Evolutionary conservation across 2,329 filamentous ascomycete species (phyloP), one percentile per base, ranked within the genome.

Genomic region (Thielaviopsis ethacetica): DNA sequence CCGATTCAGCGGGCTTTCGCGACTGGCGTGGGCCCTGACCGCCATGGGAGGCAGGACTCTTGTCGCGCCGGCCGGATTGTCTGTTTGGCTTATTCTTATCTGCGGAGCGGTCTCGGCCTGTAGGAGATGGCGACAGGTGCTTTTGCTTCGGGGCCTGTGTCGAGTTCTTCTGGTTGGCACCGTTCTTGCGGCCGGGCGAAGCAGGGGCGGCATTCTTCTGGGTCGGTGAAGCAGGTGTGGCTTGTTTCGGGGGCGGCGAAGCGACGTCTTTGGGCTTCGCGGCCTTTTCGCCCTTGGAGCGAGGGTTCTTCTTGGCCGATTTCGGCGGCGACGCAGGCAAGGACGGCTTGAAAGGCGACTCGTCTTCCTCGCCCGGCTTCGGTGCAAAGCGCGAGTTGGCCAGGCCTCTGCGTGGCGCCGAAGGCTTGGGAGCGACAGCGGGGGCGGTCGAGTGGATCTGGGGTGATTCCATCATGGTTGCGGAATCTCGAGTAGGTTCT

Each of bases 1-100:
- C 65, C 52, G 72, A 69, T 5, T 69, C 68, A 22, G 52, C 56
- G 9, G 68, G 68, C 26, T 67, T 68, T 54, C 41, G 53, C 17
- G 58, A 21, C 21, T 12, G 13, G 6, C 7, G 19, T n/a, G 52
- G 56, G 30, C 21, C 50, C 30, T 53, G 51, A 6, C 64, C 50
- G 71, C 68, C 7, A 64, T 66, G 41, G 5, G 38, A 15, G 38
- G 2, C 17, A 10, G 38, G 38, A 10, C 38, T 44, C 38, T 44
- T 44, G 2, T 44, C 38, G 2, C 38, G 38, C 15, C 38, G 38
- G 38, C 15, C n/a, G 13, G 38, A 7, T 44, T 15, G 38, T 44
- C 17, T 44, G 38, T 9, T 12, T 9, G 38, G 17, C 38, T n/a
- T 44, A 15, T n/a, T 44, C 38, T 44, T 44, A 44, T 44, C 38